A percentile compares a stretch with the other conserved stretches of the same genome.
Evolutionary conservation across 2,329 filamentous ascomycete genomes (phyloP).

Genomic region (Colletotrichum limetticola): DNA sequence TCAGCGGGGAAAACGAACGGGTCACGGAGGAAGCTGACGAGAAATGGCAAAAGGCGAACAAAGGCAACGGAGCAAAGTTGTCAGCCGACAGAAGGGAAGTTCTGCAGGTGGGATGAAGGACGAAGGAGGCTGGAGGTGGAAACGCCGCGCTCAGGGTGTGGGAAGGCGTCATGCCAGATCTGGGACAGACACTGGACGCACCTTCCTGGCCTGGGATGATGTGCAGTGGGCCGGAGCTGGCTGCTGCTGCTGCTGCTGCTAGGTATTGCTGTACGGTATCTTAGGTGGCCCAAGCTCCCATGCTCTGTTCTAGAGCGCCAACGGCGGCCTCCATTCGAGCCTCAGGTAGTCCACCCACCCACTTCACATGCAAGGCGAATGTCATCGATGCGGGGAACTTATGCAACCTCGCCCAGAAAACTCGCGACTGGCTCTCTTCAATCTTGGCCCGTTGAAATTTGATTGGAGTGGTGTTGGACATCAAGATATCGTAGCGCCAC

Average conservation of each 20-base stretch:
- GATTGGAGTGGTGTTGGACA: background rate
- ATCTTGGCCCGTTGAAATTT: background rate
- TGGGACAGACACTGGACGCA: constrained; percentile 1
- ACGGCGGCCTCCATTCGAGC: background rate
- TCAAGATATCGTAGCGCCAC: background rate
- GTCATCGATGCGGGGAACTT: constrained; percentile 25
- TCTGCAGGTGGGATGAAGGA: background rate
- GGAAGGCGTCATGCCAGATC: constrained; percentile 27
- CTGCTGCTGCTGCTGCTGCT: background rate
- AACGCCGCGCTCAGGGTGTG: background rate
- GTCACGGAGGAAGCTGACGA: background rate
- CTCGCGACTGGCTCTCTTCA: constrained; percentile 1
- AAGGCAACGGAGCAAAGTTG: background rate
- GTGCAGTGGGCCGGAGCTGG: background rate
- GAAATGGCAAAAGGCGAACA: background rate
- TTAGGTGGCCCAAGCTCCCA: constrained; percentile 50
- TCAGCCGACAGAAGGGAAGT: background rate
- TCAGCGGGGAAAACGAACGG: background rate
- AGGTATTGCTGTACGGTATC: too few species aligned
- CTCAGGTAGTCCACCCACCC: too few species aligned
- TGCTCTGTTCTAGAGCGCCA: constrained; percentile 1
- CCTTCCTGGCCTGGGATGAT: constrained; percentile 9
- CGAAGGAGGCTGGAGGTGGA: constrained; percentile 6
- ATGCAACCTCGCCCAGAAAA: constrained; percentile 1
- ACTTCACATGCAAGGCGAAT: background rate